Evolutionary conservation across 1,139 yeast genomes (phyloP).

Genomic region (Suhomyces taliae): DNA sequence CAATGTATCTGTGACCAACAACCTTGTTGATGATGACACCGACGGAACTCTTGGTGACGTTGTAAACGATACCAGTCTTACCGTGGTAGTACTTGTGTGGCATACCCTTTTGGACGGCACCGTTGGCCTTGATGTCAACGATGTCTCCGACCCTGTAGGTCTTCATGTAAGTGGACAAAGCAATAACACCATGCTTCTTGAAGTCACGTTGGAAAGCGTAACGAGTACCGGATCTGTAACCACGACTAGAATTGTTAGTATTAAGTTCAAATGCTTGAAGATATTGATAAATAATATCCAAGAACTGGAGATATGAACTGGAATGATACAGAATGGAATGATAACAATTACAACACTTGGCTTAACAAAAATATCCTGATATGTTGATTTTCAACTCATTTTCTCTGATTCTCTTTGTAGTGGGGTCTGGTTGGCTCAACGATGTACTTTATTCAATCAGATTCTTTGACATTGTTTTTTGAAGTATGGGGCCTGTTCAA

Average conservation of each 20-base stretch:
- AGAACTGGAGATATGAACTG: no score
- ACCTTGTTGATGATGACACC: constrained; percentile 98
- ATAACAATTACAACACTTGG: no score
- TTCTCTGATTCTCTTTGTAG: no score
- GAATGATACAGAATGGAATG: no score
- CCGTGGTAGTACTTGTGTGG: constrained; percentile 99
- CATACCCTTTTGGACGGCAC: constrained; percentile 99
- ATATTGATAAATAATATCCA: no score
- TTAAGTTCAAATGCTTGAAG: no score
- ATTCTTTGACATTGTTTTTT: no score
- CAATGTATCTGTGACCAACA: constrained; percentile 98
- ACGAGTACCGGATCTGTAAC: constrained; percentile 99
- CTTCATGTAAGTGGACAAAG: constrained; percentile 96
- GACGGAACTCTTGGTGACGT: constrained; percentile 97
- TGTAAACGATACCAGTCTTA: constrained; percentile 98
- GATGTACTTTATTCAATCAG: no score
- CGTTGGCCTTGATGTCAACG: constrained; percentile 99
- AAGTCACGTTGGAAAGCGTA: constrained; percentile 99
- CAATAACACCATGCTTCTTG: constrained; percentile 95
- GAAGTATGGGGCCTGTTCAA: no score
- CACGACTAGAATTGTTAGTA: constrained; percentile 60
- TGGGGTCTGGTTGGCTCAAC: no score
- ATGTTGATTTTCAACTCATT: no score
- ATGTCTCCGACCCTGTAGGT: constrained; percentile 98
- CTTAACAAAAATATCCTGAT: no score